Conservation (phyloP, 2,329 filamentous ascomycete species). For the Trichoderma lentiforme region DNA sequence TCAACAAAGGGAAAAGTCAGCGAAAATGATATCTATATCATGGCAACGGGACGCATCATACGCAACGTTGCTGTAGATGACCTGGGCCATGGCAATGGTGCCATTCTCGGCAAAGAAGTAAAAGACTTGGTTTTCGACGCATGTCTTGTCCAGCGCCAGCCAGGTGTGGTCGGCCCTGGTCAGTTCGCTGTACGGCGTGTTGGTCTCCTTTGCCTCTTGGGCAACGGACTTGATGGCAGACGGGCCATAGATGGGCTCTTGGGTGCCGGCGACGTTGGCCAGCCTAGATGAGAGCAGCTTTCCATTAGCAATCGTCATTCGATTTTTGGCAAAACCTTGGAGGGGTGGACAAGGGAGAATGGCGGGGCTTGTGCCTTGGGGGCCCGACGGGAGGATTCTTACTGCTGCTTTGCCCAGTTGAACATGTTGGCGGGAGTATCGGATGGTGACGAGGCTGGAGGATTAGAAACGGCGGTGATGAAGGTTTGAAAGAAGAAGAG, state of each 20-base stretch:
- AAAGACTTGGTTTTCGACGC: conserved; percentile 92
- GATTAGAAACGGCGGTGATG: neutral
- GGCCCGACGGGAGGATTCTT: conserved; percentile 36
- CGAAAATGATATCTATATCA: no score
- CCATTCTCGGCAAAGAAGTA: conserved; percentile 82
- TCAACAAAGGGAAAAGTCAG: neutral
- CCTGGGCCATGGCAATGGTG: conserved; percentile 73
- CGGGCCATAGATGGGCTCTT: conserved; percentile 93
- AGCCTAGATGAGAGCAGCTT: conserved; percentile 42
- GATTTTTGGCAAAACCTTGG: neutral
- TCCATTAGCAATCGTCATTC: conserved; percentile 5
- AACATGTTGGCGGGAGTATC: conserved; percentile 59
- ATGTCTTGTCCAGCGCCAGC: conserved; percentile 75
- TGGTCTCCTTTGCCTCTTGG: conserved; percentile 64
- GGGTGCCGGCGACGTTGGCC: conserved; percentile 84
- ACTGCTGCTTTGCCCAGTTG: conserved; percentile 94
- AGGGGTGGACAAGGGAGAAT: neutral
- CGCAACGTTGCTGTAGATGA: conserved; percentile 98
- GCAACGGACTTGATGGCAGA: conserved; percentile 82
- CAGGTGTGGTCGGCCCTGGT: conserved; percentile 78
- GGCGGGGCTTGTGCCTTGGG: neutral
- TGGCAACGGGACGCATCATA: conserved; percentile 44
- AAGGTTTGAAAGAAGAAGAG: neutral
- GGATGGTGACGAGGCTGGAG: neutral
- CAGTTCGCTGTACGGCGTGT: conserved; percentile 74